phyloP scores from a whole-genome alignment of 257 asterid species.

The Primulina tabacum region DNA sequence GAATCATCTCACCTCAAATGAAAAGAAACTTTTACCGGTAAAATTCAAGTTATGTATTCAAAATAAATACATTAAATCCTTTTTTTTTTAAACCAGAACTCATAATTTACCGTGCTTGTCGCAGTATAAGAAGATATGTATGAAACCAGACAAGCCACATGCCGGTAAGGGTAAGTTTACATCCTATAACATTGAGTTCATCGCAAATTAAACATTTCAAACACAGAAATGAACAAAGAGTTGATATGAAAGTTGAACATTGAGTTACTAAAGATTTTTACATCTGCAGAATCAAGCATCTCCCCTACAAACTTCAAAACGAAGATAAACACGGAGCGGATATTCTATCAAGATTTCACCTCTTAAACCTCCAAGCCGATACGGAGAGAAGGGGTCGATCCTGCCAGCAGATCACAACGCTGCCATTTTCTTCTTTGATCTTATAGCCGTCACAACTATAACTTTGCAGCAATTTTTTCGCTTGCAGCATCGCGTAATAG shows the following conservation, averaged over 20 bases:
- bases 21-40: too few species aligned
- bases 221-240: neutral
- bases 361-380: constrained; percentile 82
- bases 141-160: too few species aligned
- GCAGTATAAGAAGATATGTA: too few species aligned
- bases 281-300: constrained; percentile 10
- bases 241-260: neutral
- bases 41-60: too few species aligned
- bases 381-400: constrained; percentile 83
- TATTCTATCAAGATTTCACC: constrained; percentile 36
- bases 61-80: too few species aligned
- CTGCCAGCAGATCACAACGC: constrained; percentile 88
- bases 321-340: neutral
- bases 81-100: too few species aligned
- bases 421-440: constrained; percentile 78
- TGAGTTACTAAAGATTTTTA: constrained; percentile 25
- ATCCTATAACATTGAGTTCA: neutral
- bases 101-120: too few species aligned
- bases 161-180: too few species aligned
- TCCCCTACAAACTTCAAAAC: constrained; percentile 27
- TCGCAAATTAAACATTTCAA: neutral
- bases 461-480: constrained; percentile 67
- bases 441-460: constrained; percentile 78
- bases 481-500: constrained; percentile 87
- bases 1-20: too few species aligned